Conservation (phyloP, 106 monocot genomes). For the Platanthera guangdongensis region DNA sequence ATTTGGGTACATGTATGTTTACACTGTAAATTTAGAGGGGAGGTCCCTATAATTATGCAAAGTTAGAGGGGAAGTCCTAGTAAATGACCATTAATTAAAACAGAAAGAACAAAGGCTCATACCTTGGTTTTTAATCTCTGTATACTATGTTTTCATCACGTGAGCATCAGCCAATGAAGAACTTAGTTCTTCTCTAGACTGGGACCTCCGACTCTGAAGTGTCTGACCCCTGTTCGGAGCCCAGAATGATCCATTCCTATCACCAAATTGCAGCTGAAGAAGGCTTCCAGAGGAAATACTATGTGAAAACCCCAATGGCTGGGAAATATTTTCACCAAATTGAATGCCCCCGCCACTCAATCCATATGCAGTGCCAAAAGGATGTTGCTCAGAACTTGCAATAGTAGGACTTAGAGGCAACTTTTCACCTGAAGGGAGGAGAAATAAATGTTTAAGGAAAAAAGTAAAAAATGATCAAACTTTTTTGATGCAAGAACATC, state of each 20-base stretch:
- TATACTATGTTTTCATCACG: conserved; percentile 34
- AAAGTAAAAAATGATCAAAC: too few species aligned
- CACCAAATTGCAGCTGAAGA: conserved; percentile 67
- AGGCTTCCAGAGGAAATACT: conserved; percentile 82
- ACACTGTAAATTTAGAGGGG: too few species aligned
- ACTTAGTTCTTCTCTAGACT: conserved; percentile 86
- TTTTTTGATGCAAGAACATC: too few species aligned
- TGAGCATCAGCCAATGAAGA: conserved; percentile 66
- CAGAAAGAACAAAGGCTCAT: conserved; percentile 3
- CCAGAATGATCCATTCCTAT: conserved; percentile 48
- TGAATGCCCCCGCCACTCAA: conserved; percentile 38
- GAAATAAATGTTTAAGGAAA: not conserved
- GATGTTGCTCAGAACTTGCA: conserved; percentile 35
- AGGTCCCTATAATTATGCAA: too few species aligned
- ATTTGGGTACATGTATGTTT: not conserved
- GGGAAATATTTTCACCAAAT: conserved; percentile 38
- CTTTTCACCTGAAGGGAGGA: conserved; percentile 50
- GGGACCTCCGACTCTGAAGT: conserved; percentile 82
- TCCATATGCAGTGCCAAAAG: conserved; percentile 37
- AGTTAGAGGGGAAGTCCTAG: too few species aligned
- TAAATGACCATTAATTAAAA: too few species aligned
- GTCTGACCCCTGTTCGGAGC: conserved; percentile 55
- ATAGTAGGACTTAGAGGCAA: conserved; percentile 69
- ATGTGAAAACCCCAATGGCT: conserved; percentile 40
- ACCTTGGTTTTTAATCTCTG: conserved; percentile 11